Evolutionary conservation across 176 grass and related monocot genomes (phyloP).

Genomic region (Triticum dicoccoides): DNA sequence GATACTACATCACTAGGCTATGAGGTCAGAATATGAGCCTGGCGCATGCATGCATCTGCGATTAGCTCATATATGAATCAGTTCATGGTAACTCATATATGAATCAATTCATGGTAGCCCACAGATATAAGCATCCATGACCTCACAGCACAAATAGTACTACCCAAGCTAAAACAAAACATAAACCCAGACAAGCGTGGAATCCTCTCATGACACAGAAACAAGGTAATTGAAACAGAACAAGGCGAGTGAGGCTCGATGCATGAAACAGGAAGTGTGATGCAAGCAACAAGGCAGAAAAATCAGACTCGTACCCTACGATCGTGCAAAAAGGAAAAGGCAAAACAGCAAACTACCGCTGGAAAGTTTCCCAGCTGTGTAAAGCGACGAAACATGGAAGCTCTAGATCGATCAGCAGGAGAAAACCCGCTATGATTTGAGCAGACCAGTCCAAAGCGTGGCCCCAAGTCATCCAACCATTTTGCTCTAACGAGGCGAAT

Average conservation of each 20-base stretch:
- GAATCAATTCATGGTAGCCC: neutral
- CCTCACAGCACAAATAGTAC: neutral
- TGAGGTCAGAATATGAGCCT: neutral
- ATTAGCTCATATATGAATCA: neutral
- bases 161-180: neutral
- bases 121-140: neutral
- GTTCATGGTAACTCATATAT: neutral
- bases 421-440: neutral
- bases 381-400: neutral
- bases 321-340: neutral
- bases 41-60: neutral
- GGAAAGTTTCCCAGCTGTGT: neutral
- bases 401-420: neutral
- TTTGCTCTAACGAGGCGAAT: slow-evolving; percentile 8
- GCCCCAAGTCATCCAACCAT: neutral
- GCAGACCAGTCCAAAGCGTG: neutral
- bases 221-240: no score
- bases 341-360: neutral
- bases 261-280: neutral
- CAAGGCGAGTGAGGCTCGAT: no score
- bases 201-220: no score
- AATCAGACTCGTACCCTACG: neutral
- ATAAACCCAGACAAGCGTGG: no score
- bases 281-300: neutral
- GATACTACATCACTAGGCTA: neutral